Conservation (phyloP, 192 early-diverging fungal genomes). For the Coemansia sp. region DNA sequence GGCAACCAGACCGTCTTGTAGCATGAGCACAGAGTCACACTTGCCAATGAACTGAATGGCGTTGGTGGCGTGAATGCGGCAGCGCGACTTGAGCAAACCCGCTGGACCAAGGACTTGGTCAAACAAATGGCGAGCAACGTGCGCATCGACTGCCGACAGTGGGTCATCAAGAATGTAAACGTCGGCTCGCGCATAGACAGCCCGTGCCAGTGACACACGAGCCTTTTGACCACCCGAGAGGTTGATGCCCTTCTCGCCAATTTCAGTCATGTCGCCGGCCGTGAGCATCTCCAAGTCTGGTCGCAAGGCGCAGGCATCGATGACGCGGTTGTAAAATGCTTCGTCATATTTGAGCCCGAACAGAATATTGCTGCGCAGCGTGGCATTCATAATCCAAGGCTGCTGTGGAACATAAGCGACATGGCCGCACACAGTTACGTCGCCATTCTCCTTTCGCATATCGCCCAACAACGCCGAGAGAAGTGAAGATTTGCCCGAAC, state of each 20-base stretch:
- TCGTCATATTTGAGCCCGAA: constrained; percentile 83
- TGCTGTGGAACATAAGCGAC: constrained; percentile 66
- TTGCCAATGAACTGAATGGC: constrained; percentile 78
- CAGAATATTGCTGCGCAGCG: constrained; percentile 88
- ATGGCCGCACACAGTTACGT: constrained; percentile 68
- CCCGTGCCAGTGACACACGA: constrained; percentile 61
- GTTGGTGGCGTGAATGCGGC: constrained; percentile 83
- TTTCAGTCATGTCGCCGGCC: constrained; percentile 92
- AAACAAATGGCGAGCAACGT: constrained; percentile 82
- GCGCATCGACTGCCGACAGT: constrained; percentile 69
- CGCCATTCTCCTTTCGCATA: constrained; percentile 73
- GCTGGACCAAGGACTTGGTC: constrained; percentile 86
- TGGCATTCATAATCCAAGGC: constrained; percentile 97
- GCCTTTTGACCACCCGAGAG: constrained; percentile 93
- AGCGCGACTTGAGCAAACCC: constrained; percentile 78
- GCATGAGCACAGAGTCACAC: constrained; percentile 68
- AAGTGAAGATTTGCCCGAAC: constrained; percentile 78
- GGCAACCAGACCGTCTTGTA: constrained; percentile 72
- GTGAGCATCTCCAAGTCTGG: constrained; percentile 85
- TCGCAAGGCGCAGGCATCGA: constrained; percentile 84
- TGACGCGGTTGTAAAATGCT: constrained; percentile 72
- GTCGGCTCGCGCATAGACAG: constrained; percentile 92
- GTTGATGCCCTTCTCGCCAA: constrained; percentile 91
- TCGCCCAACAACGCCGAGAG: constrained; percentile 84
- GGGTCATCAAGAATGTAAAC: constrained; percentile 79